These are phyloP conservation scores for Dipodascopsis tothii DNA, from an alignment of 805 yeast genomes.

Conservation along the genomic window DNA sequence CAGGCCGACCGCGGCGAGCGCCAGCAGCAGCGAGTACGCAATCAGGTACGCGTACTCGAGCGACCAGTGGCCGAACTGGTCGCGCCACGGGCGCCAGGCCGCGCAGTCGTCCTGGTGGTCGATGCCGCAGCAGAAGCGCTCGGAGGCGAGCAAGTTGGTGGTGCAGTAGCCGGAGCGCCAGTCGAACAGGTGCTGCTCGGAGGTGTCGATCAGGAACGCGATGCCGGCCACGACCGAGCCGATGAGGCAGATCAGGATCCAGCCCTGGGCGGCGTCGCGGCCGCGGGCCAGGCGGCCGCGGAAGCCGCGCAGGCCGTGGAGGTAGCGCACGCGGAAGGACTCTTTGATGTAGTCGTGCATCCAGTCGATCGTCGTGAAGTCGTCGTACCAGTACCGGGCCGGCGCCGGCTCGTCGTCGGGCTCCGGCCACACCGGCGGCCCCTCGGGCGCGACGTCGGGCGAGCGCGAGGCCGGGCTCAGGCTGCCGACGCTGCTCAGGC, in stretches of 20 bases:
- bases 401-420: conserved; percentile 1
- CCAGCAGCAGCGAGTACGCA: conserved; percentile 9
- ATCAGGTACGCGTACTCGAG: conserved; percentile 33
- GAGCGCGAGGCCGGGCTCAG: background rate
- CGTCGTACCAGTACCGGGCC: conserved; percentile 38
- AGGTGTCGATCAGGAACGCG: conserved; percentile 43
- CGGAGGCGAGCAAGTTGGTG: conserved; percentile 39
- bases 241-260: conserved; percentile 44
- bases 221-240: conserved; percentile 43
- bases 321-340: conserved; percentile 36
- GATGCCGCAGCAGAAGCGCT: conserved; percentile 38
- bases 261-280: conserved; percentile 39
- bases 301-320: conserved; percentile 34
- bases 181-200: conserved; percentile 44
- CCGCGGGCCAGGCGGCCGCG: conserved; percentile 30
- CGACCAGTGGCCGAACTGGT: conserved; percentile 10
- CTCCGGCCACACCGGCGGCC: background rate
- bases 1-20: conserved; percentile 34
- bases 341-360: conserved; percentile 42
- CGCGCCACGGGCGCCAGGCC: conserved; percentile 34
- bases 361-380: conserved; percentile 59
- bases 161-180: conserved; percentile 47
- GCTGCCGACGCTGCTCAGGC: background rate
- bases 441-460: conserved; percentile 1
- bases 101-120: conserved; percentile 28